Percentiles rank a stretch among this genome's conserved stretches.
These are phyloP conservation scores for Cydonia oblonga DNA, from an alignment of 331 rosid genomes.

Conservation along the genomic window DNA sequence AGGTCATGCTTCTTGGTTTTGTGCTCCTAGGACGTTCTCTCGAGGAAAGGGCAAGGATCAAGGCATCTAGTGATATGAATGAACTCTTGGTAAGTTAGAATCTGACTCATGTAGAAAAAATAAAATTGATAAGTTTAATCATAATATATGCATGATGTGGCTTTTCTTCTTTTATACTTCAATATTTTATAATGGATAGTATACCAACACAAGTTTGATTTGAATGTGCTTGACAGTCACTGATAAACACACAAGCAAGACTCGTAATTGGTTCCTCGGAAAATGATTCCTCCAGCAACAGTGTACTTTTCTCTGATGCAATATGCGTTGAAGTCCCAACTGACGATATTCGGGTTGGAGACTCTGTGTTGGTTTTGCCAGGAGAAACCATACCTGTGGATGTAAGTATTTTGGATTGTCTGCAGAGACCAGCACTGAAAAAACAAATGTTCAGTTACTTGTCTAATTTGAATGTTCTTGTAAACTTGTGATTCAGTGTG, in stretches of 20 bases:
- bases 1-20: slow-evolving; percentile 99
- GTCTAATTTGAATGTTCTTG: slow-evolving; percentile 3
- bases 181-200: slow-evolving; percentile 7
- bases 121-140: background rate
- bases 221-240: slow-evolving; percentile 60
- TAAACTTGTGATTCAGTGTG: slow-evolving; percentile 15
- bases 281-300: slow-evolving; percentile 40
- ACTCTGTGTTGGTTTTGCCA: slow-evolving; percentile 83
- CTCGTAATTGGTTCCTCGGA: slow-evolving; percentile 82
- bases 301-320: slow-evolving; percentile 65
- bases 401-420: slow-evolving; percentile 46
- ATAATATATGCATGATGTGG: background rate
- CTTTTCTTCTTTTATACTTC: background rate
- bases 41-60: slow-evolving; percentile 89
- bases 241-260: slow-evolving; percentile 82
- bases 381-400: slow-evolving; percentile 95
- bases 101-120: background rate
- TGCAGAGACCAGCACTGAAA: background rate
- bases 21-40: slow-evolving; percentile 97
- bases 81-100: slow-evolving; percentile 70
- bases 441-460: background rate
- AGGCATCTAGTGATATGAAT: slow-evolving; percentile 96
- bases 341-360: slow-evolving; percentile 91
- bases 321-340: slow-evolving; percentile 77
- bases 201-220: slow-evolving; percentile 15